phyloP scores from a whole-genome alignment of 805 yeast species.

The Metschnikowia kofuensis region DNA sequence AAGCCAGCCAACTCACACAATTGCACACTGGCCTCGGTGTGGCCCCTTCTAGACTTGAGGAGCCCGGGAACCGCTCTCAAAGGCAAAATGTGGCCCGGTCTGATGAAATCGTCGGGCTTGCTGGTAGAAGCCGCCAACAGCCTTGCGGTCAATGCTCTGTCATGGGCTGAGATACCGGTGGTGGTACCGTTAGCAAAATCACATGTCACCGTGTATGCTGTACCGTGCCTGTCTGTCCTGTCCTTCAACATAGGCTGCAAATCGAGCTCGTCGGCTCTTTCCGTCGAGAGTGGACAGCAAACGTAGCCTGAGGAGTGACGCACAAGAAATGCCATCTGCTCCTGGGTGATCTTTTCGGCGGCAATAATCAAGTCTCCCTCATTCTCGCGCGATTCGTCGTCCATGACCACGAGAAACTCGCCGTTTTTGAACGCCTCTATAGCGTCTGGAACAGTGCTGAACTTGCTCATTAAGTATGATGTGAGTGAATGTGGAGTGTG shows the following conservation, averaged over 20 bases:
- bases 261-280: constrained; percentile 74
- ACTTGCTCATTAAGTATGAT: constrained; percentile 21
- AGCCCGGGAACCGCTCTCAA: constrained; percentile 88
- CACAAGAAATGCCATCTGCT: constrained; percentile 91
- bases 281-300: constrained; percentile 81
- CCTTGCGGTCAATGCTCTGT: constrained; percentile 79
- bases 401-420: constrained; percentile 92
- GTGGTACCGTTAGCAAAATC: constrained; percentile 88
- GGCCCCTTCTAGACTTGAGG: constrained; percentile 80
- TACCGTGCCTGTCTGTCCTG: constrained; percentile 79
- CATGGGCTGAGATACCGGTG: constrained; percentile 95
- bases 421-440: constrained; percentile 65
- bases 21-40: constrained; percentile 96
- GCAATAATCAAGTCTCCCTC: constrained; percentile 96
- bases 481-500: neutral
- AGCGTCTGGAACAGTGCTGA: constrained; percentile 65
- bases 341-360: constrained; percentile 75
- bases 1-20: constrained; percentile 73
- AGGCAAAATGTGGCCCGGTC: constrained; percentile 95
- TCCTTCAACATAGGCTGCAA: constrained; percentile 73
- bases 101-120: constrained; percentile 64
- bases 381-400: constrained; percentile 92
- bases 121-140: constrained; percentile 61
- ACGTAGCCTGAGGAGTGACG: constrained; percentile 87
- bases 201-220: constrained; percentile 93